Evolutionary conservation across 768 basidiomycete genomes (phyloP), one percentile per base, ranked within the genome.

Genomic region (Lactarius akahatsu): DNA sequence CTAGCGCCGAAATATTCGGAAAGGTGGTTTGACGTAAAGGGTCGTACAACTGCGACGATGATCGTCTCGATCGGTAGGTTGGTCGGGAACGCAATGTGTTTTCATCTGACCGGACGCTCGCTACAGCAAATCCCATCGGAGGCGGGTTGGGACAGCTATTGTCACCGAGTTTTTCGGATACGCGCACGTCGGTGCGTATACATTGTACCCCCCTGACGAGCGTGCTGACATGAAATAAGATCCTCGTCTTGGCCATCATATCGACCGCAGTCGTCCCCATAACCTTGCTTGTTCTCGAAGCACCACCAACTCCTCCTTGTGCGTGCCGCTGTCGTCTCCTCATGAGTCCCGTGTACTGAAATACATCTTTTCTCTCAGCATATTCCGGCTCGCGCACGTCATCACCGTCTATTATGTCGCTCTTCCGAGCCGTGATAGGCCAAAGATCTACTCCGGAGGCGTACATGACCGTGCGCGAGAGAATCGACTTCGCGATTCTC

Each of bases 301-400:
- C 81, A 1, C 92, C 92, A 8, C 90, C 91, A 26, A 86, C 82
- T 9, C 92, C 92, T 32, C 92, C 92, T 0, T 93, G 92, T 94
- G 75, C 47, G 83, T 60, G 11, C 34, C 40, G 59, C 13, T 52
- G 3, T 62, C 30, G 11, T 9, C n/a, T 41, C 54, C 13, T 43
- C 11, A 18, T 2, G 2, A 57, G 18, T 26, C 23, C 18, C 56
- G 38, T 20, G 30, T 57, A 9, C 50, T 43, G n/a, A 56, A 20
- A 55, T 8, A 18, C 4, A 18, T 26, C 15, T 15, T 40, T 67
- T 45, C 34, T 62, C 64, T 15, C 69, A 90, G 90, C 90, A 0
- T 89, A 84, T 73, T 79, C 90, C 20, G 90, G 83, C 15, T 85
- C 89, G n/a, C 83, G 83, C 71, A 43, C 41, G 13, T 78, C 80